phyloP scores from a whole-genome alignment of 1,284 basidiomycete genomes.

The Trichosporon faecale region DNA sequence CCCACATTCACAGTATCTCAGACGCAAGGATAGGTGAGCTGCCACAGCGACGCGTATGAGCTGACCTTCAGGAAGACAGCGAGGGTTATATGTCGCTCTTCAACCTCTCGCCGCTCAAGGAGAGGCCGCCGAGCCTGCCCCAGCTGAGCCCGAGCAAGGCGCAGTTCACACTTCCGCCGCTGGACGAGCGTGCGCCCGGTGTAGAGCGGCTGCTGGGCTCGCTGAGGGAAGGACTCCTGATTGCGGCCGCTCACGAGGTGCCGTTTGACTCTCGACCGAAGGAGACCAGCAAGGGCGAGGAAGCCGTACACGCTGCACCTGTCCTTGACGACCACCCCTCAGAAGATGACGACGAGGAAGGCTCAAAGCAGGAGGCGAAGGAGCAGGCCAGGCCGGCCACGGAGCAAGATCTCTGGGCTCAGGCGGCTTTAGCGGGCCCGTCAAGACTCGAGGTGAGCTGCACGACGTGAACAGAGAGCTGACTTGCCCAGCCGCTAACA shows the following conservation, averaged over 20 bases:
- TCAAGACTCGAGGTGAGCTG: constrained; percentile 25
- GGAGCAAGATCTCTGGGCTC: constrained; percentile 4
- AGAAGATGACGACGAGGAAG: not conserved
- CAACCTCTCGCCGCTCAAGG: not conserved
- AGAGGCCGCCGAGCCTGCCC: not conserved
- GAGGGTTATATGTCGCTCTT: constrained; percentile 7
- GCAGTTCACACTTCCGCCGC: constrained; percentile 28
- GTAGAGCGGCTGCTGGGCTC: constrained; percentile 28
- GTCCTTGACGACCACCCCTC: not conserved
- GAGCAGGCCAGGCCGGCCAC: constrained; percentile 11
- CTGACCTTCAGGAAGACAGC: not conserved
- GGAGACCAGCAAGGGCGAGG: not conserved
- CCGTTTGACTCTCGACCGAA: not conserved
- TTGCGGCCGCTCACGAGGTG: not conserved
- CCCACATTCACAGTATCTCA: not conserved
- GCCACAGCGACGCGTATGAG: not conserved
- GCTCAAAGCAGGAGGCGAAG: not conserved
- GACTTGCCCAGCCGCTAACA: constrained; percentile 13
- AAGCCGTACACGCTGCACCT: not conserved
- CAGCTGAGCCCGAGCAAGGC: constrained; percentile 15
- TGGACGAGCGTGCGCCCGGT: constrained; percentile 34
- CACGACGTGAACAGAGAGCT: not conserved
- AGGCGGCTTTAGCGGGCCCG: constrained; percentile 6
- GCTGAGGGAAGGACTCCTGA: constrained; percentile 8
- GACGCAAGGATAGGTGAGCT: not conserved